Base-by-base conservation (phyloP, 1,139 yeast genomes). In the Maudiozyma humilis region DNA sequence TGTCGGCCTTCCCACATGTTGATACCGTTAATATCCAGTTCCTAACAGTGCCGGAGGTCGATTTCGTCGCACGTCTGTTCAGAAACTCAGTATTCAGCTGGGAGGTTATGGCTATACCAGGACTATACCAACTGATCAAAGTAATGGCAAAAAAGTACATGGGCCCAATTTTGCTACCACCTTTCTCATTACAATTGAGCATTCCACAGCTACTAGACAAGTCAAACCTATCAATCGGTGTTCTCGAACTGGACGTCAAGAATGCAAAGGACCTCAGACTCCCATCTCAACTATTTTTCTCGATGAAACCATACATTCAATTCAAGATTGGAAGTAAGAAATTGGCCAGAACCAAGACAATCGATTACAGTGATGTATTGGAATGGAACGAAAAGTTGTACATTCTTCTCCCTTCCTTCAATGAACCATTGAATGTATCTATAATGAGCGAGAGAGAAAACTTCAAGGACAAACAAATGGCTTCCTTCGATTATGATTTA, bases 191-290 rank as follows among this genome's bases (percentile, higher is more conserved):
- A 71, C 95, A 91, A 67, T 69, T 91, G 60, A 89, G 89, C 57
- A 75, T 91, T 41, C 95, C 91, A 60, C 96, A 89, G 66, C 70
- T 91, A 61, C 68, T 89, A 56, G 82, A 93, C 30, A 96, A 96
- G 58, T 78, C 85, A 35, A 82, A 82, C 56, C 78, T 93, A 18
- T 82, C 97, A 8, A 73, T 86, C 53, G 98, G 98, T 66, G 86
- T 91, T 23, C 68, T 89, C 53, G 81, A 81, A 37, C 68, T 91
- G 41, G 77, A 74, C 32, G 71, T 82, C 33, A 77, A 78, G 54
- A 68, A 74, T 38, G 96, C 93, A 19, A 72, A 71, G 51, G 76
- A 74, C 34, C 69, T 91, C 57, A 78, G 75, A 59, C 83, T 85
- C 18, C 64, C 68, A 46, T 69, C 82, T 41, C 23, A 18, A 18